Evolutionary conservation across 352 stramenopile genomes (phyloP).

Genomic region (Globisporangium splendens): DNA sequence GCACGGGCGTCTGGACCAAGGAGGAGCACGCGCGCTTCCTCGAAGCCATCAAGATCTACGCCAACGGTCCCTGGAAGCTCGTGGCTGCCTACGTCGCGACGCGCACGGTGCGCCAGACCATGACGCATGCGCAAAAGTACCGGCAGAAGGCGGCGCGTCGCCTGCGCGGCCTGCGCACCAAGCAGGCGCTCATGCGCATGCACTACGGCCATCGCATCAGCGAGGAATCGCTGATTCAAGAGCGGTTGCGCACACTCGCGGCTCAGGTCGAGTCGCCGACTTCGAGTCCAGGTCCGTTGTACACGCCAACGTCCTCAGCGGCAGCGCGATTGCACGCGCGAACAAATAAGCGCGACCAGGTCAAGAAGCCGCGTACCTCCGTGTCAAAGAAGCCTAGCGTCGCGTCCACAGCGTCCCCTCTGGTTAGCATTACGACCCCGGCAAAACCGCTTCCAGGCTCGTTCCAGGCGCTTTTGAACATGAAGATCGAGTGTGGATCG

Average conservation of each 20-base stretch:
- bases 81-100: conserved; percentile 64
- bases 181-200: conserved; percentile 74
- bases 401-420: no score
- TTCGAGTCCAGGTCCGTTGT: conserved; percentile 5
- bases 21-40: conserved; percentile 71
- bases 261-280: conserved; percentile 12
- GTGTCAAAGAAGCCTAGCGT: not conserved
- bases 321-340: not conserved
- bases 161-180: conserved; percentile 57
- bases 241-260: conserved; percentile 42
- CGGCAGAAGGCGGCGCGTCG: conserved; percentile 55
- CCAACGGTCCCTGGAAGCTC: conserved; percentile 64
- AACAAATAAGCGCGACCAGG: not conserved
- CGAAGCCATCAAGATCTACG: conserved; percentile 69
- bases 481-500: not conserved
- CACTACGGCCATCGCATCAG: conserved; percentile 60
- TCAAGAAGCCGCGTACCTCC: not conserved
- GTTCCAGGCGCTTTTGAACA: not conserved
- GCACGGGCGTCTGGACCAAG: conserved; percentile 52
- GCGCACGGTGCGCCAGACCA: conserved; percentile 68
- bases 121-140: conserved; percentile 78
- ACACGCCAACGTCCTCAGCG: conserved; percentile 1
- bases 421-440: not conserved
- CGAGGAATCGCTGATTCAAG: conserved; percentile 60
- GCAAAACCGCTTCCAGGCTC: not conserved